phyloP scores from a whole-genome alignment of 108 stramenopile species.

The Epithemia pelagica region DNA sequence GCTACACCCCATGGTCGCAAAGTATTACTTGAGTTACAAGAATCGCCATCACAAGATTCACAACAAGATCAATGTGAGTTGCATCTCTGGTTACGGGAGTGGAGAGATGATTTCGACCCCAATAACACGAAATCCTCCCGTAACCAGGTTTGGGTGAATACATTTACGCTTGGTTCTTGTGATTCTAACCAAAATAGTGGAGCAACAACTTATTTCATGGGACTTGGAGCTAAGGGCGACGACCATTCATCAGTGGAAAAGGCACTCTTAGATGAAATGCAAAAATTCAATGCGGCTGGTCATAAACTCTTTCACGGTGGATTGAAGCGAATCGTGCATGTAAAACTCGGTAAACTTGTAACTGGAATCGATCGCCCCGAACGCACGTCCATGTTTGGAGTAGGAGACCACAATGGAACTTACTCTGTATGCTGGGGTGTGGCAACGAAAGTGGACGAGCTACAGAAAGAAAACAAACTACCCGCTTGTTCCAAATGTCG shows the following conservation, averaged over 20 bases:
- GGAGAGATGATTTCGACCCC: not conserved
- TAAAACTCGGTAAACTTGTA: not conserved
- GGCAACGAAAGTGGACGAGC: not conserved
- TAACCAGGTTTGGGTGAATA: not conserved
- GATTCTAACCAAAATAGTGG: not conserved
- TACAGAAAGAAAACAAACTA: not conserved
- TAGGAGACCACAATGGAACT: not conserved
- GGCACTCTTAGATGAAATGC: not conserved
- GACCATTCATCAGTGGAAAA: not conserved
- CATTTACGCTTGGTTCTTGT: not conserved
- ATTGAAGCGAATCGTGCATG: not conserved
- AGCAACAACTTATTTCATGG: not conserved
- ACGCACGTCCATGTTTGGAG: not conserved
- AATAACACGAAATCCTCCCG: not conserved
- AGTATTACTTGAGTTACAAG: not conserved
- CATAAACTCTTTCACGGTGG: not conserved
- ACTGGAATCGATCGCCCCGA: not conserved
- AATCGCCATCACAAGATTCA: too few species aligned
- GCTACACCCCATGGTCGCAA: not conserved
- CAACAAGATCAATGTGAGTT: too few species aligned
- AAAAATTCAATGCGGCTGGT: not conserved
- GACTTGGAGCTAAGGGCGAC: not conserved
- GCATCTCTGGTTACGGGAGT: not conserved
- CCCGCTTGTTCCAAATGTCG: not conserved
- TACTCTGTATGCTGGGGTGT: not conserved